Percentiles rank a stretch among this genome's conserved stretches.
Evolutionary conservation across 306 rosid genomes (phyloP).

Genomic region (Glycine soja): DNA sequence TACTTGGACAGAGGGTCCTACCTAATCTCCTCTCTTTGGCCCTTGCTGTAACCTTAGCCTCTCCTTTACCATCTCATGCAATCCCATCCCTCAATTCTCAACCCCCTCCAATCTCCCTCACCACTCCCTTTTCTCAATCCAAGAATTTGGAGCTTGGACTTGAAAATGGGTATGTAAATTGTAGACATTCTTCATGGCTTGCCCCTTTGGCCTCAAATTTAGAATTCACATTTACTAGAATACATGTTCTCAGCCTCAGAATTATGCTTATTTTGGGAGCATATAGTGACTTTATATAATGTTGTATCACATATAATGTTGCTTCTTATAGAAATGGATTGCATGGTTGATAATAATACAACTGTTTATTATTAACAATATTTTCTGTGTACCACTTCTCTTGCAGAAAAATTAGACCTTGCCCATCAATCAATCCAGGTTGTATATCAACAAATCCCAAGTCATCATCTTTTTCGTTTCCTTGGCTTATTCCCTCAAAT

Average conservation of each 20-base stretch:
- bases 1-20: slow-evolving; percentile 39
- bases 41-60: slow-evolving; percentile 63
- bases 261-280: slow-evolving; percentile 12
- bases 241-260: too few species aligned
- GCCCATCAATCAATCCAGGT: slow-evolving; percentile 88
- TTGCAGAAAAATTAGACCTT: slow-evolving; percentile 86
- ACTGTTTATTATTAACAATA: background rate
- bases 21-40: slow-evolving; percentile 76
- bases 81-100: slow-evolving; percentile 75
- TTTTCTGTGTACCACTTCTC: background rate
- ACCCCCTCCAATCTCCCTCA: slow-evolving; percentile 66
- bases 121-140: slow-evolving; percentile 92
- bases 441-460: slow-evolving; percentile 85
- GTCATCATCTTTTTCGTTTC: slow-evolving; percentile 82
- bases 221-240: too few species aligned
- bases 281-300: background rate
- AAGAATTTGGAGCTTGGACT: slow-evolving; percentile 72
- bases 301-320: background rate
- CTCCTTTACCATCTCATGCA: slow-evolving; percentile 74
- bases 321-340: background rate
- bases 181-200: background rate
- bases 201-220: background rate
- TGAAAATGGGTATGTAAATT: slow-evolving; percentile 70
- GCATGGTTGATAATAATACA: background rate
- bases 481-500: slow-evolving; percentile 74